These are phyloP conservation scores for Phytophthora megakarya DNA, from an alignment of 352 stramenopile species.

Conservation along the genomic window DNA sequence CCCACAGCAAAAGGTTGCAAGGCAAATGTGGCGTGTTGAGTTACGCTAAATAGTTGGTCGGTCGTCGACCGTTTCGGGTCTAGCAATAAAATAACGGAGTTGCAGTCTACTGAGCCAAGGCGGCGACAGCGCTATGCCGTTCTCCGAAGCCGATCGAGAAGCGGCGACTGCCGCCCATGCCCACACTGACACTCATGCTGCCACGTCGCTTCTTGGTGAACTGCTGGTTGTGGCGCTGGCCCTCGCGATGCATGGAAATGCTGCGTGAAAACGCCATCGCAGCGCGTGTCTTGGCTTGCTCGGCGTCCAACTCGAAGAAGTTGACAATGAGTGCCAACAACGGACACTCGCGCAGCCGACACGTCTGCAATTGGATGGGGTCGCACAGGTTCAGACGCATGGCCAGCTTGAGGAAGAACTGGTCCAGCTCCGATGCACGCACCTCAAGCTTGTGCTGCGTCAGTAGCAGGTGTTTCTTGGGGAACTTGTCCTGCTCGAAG, in stretches of 20 bases:
- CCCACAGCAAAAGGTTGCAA: not conserved
- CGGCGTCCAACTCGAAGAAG: conserved; percentile 54
- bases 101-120: conserved; percentile 25
- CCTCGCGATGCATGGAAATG: conserved; percentile 37
- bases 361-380: conserved; percentile 45
- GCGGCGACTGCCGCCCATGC: conserved; percentile 21
- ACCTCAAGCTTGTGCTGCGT: conserved; percentile 68
- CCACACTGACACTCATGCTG: conserved; percentile 21
- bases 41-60: conserved; percentile 35
- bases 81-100: conserved; percentile 31
- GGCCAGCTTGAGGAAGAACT: conserved; percentile 64
- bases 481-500: conserved; percentile 75
- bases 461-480: conserved; percentile 72
- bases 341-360: conserved; percentile 48
- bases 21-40: conserved; percentile 12
- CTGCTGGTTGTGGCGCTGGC: conserved; percentile 28
- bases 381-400: conserved; percentile 77
- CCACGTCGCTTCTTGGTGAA: conserved; percentile 38
- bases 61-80: conserved; percentile 12
- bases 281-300: conserved; percentile 22
- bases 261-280: conserved; percentile 23
- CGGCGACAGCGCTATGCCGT: conserved; percentile 21
- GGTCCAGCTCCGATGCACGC: conserved; percentile 55
- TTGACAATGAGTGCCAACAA: conserved; percentile 46
- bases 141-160: conserved; percentile 33